Base-by-base conservation (phyloP, 2,329 filamentous ascomycete genomes). In the Pezizomycotina sp. region DNA sequence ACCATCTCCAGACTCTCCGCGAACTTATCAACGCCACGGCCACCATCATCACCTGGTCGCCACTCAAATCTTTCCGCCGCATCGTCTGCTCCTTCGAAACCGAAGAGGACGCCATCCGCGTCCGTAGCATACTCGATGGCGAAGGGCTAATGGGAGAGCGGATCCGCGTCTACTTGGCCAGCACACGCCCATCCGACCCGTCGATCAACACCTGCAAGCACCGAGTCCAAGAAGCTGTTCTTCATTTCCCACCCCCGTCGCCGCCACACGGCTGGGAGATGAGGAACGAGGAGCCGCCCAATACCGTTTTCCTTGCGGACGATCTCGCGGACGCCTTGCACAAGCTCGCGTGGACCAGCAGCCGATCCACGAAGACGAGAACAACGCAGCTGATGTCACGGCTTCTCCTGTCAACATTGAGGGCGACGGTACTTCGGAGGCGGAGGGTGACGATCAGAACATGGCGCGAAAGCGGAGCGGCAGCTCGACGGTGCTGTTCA, bases 51-150 rank as follows among this genome's bases (percentile, higher is more conserved):
- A 72, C 75, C 41, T 89, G 79, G 66, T 71, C 77, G 7, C 80
- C 80, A 0, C 68, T 89, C 45, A 81, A 80, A 56, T 83, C 77
- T 5, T 82, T 89, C 65, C 71, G 75, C 47, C 75, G 80, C 55
- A 82, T 89, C 52, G 66, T 86, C 49, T 71, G 79, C 43, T 81
- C 77, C 48, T 86, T 89, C 63, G 74, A 68, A 58, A 70, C 72
- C 43, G 64, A 68, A 51, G 68, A 74, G 34, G 69, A 75, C 35
- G 78, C 80, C 38, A 71, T 80, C 50, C 62, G 64, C 37, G 76
- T 86, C 37, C 74, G 77, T 46, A 63, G 71, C 48, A 64, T 75
- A 36, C 78, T 82, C 58, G 78, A 89, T 52, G 74, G 75, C 50
- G 75, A 83, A 58, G 61, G 62, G 15, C 65, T 86, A 47, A 68